A percentile compares a stretch with the other conserved stretches of the same genome.
Evolutionary conservation across 352 stramenopile species (phyloP).

Genomic region (Globisporangium abappressorium): DNA sequence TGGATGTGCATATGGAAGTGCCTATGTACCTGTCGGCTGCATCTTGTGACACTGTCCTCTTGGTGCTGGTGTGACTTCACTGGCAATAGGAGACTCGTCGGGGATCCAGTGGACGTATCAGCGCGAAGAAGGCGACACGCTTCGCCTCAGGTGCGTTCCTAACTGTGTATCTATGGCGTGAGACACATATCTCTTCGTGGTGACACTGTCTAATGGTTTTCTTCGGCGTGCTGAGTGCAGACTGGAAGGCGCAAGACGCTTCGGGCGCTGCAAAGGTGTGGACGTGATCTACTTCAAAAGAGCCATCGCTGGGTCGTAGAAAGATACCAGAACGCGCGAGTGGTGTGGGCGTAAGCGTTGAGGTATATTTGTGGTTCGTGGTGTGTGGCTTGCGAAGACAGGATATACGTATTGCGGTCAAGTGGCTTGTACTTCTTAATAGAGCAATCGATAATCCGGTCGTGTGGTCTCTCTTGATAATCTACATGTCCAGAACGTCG

Average conservation of each 20-base stretch:
- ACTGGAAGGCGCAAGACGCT: slow-evolving; percentile 68
- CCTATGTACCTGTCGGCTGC: too few species aligned
- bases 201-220: background rate
- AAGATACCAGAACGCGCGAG: background rate
- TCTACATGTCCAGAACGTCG: slow-evolving; percentile 52
- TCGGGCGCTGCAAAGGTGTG: slow-evolving; percentile 74
- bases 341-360: background rate
- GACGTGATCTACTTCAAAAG: slow-evolving; percentile 78
- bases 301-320: slow-evolving; percentile 13
- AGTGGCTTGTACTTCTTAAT: background rate
- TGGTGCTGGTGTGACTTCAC: background rate
- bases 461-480: background rate
- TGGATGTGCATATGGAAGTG: background rate
- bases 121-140: slow-evolving; percentile 58
- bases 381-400: background rate
- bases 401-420: background rate
- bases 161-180: background rate
- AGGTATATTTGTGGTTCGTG: background rate
- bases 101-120: slow-evolving; percentile 68
- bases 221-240: slow-evolving; percentile 16
- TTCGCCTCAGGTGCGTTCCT: slow-evolving; percentile 44
- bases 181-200: too few species aligned
- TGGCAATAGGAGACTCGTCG: slow-evolving; percentile 38
- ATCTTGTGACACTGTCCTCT: too few species aligned
- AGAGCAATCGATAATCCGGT: background rate